Percentiles rank a stretch among this genome's conserved stretches.
phyloP scores from a whole-genome alignment of 129 eudicot species.

The Chrysanthemum seticuspe region DNA sequence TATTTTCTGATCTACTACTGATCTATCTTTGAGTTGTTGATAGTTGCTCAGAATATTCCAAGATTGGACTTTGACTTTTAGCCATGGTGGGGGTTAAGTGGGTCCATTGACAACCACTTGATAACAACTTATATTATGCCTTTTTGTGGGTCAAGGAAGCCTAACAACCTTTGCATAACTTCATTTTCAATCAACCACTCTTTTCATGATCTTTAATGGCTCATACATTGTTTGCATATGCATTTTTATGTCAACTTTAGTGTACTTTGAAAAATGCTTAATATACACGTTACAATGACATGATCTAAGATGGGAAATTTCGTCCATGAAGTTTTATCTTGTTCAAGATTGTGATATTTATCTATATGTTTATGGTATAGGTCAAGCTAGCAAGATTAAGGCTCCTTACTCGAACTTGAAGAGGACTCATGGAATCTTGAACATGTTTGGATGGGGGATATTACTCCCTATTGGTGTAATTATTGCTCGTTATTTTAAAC shows the following conservation, averaged over 20 bases:
- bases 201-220: not conserved
- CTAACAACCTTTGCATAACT: not conserved
- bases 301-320: not conserved
- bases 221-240: constrained; percentile 12
- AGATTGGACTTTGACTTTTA: constrained; percentile 22
- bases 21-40: not conserved
- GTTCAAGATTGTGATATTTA: not conserved
- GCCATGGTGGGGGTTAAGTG: not conserved
- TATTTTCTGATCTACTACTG: too few species aligned
- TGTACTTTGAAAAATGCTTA: not conserved
- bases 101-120: constrained; percentile 12
- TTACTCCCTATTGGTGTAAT: constrained; percentile 63
- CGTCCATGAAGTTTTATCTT: not conserved
- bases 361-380: constrained; percentile 27
- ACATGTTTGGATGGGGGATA: constrained; percentile 88
- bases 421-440: constrained; percentile 73
- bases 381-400: constrained; percentile 45
- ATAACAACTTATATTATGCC: constrained; percentile 4
- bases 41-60: constrained; percentile 14
- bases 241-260: not conserved
- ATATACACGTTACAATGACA: not conserved
- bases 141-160: not conserved
- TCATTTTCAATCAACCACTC: not conserved
- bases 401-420: constrained; percentile 51
- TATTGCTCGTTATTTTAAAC: constrained; percentile 60